phyloP scores from a whole-genome alignment of 768 basidiomycete species.

The Auricularia auricula-judae region DNA sequence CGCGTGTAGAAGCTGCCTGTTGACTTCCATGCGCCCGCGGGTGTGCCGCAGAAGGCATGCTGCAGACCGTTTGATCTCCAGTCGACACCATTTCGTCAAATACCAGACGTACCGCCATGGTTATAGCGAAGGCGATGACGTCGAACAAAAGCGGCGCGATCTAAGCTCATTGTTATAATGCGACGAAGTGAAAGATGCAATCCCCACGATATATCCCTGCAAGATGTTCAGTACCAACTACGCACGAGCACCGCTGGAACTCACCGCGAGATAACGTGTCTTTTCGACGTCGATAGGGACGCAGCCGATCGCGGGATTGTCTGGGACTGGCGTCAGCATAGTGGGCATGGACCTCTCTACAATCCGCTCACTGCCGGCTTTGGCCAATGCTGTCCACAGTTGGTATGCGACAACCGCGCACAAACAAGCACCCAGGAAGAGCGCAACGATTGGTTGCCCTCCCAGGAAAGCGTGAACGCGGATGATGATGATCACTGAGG shows the following conservation, averaged over 20 bases:
- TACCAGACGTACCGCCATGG: not conserved
- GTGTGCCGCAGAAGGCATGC: too few relatives aligned
- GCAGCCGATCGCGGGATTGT: not conserved
- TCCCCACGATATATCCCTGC: not conserved
- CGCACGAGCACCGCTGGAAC: not conserved
- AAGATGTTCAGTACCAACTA: too few relatives aligned
- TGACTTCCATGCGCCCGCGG: too few relatives aligned
- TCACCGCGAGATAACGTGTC: not conserved
- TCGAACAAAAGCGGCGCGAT: not conserved
- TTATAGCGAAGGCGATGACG: not conserved
- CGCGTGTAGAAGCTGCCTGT: not conserved
- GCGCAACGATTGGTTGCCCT: not conserved
- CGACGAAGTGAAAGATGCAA: too few relatives aligned
- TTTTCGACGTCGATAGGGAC: not conserved
- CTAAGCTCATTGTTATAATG: not conserved
- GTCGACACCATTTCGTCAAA: too few relatives aligned
- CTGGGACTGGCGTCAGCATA: not conserved
- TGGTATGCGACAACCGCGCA: not conserved
- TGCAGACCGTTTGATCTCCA: too few relatives aligned
- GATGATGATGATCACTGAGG: not conserved
- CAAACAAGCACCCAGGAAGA: not conserved
- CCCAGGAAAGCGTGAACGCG: not conserved
- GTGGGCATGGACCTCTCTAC: too few relatives aligned
- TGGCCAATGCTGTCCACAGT: not conserved
- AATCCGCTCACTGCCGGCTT: not conserved